These are phyloP conservation scores for Aspergillus sp. DNA, from an alignment of 2,329 filamentous ascomycete species.

Conservation along the genomic window DNA sequence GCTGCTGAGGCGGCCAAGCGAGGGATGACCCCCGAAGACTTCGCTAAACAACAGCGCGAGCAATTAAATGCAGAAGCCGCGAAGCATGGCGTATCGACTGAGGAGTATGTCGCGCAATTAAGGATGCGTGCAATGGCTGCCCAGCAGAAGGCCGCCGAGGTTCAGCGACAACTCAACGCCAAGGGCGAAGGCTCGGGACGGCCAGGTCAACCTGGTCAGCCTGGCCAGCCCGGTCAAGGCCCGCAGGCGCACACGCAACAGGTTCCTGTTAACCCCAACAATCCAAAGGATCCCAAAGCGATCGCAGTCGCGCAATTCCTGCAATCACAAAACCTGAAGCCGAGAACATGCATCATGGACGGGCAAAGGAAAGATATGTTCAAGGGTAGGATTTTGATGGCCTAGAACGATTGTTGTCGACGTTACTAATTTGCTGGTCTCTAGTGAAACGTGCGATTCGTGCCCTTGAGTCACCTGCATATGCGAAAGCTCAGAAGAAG, in stretches of 20 bases:
- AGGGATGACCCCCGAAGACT: conserved; percentile 82
- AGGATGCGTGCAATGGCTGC: conserved; percentile 50
- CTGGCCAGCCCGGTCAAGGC: conserved; percentile 33
- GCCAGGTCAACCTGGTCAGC: conserved; percentile 8
- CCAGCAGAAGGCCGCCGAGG: conserved; percentile 38
- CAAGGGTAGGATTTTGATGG: conserved; percentile 60
- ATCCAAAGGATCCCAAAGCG: conserved; percentile 81
- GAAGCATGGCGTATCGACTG: conserved; percentile 54
- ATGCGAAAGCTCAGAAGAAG: conserved; percentile 82
- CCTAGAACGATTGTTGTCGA: neutral
- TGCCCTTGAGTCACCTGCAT: conserved; percentile 82
- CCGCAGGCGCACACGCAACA: conserved; percentile 40
- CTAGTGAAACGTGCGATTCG: conserved; percentile 93
- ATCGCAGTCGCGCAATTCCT: conserved; percentile 88
- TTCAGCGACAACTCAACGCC: conserved; percentile 36
- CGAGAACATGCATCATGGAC: conserved; percentile 86
- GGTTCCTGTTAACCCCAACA: conserved; percentile 48
- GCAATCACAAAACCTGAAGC: conserved; percentile 79
- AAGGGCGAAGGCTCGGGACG: conserved; percentile 16
- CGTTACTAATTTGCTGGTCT: conserved; percentile 5
- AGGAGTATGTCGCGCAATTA: conserved; percentile 48
- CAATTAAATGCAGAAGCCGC: conserved; percentile 48
- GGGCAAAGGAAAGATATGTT: conserved; percentile 99
- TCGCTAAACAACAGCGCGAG: conserved; percentile 63
- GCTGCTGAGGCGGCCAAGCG: conserved; percentile 78